Evolutionary conservation across 495 filamentous ascomycete species (phyloP), one percentile per base, ranked within the genome.

Genomic region (Cercophora sp.): DNA sequence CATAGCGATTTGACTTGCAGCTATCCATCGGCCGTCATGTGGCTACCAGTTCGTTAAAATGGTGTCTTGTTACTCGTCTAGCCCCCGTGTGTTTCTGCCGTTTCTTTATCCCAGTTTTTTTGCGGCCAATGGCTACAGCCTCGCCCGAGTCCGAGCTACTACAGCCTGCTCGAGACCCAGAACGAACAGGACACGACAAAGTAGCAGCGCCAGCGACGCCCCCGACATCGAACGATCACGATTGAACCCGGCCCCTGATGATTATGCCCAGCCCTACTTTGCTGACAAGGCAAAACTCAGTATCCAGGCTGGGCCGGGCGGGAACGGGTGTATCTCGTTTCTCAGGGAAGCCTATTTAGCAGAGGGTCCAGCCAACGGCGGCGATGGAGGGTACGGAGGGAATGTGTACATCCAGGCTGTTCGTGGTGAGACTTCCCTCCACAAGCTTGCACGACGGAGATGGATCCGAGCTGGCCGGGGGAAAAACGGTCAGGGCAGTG

Each of bases 321-420:
- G 93, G 0, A 79, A 96, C 58, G 93, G 93, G 44, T 98, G 93
- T 63, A 86, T 96, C 44, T 91, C 93, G 0, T 98, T 94, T 66
- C 73, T 94, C 31, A 83, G 91, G 2, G 93, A 98, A 59, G 91
- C 91, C 52, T 97, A 82, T 66, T 75, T 96, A 19, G 78, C 83
- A 40, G 79, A 89, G 48, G 93, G 93, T 0, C 92, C 92, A n/a
- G 77, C 93, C n/a, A 96, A 97, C 68, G 94, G 93, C 41, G 93
- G 93, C 42, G 89, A 97, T 67, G 93, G 93, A 24, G 93, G 93
- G 11, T 86, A 79, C 45, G 93, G 93, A 39, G 93, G 93, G 16
- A 91, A 85, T 60, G 73, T 98, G 54, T 97, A 93, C 71, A 93
- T 98, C 48, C 94, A 96, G 67, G 91, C 93, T 3, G 83, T 96